phyloP scores from a whole-genome alignment of 441 rosid species.

The Gossypium trilobum region DNA sequence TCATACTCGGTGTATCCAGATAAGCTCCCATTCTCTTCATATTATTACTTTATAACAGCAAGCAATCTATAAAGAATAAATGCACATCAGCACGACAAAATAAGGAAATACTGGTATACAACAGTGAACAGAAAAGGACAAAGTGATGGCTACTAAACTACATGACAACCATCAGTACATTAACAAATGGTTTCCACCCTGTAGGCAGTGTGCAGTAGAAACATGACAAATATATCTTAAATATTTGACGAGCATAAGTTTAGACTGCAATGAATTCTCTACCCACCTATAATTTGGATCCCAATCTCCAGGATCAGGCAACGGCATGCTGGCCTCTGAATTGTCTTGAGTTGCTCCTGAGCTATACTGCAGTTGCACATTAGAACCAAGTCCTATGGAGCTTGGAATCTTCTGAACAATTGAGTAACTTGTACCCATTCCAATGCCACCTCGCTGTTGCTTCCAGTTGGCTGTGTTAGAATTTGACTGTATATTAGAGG shows the following conservation, averaged over 20 bases:
- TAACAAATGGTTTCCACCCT: neutral
- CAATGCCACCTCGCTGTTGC: constrained; percentile 52
- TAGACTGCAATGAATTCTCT: constrained; percentile 6
- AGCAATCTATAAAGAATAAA: neutral
- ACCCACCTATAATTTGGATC: constrained; percentile 96
- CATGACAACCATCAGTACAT: neutral
- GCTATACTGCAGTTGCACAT: constrained; percentile 34
- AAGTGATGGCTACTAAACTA: neutral
- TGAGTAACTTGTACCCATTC: constrained; percentile 38
- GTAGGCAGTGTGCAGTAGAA: neutral
- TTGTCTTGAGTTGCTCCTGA: constrained; percentile 45
- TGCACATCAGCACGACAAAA: neutral
- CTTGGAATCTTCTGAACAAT: constrained; percentile 38
- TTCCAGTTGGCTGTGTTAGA: constrained; percentile 41
- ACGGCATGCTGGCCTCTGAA: constrained; percentile 39
- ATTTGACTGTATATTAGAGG: constrained; percentile 46
- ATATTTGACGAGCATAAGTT: neutral
- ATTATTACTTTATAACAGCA: neutral
- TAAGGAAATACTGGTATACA: neutral
- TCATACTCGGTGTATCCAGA: neutral
- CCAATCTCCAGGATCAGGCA: constrained; percentile 98
- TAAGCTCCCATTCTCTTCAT: neutral
- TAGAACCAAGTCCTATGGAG: constrained; percentile 35
- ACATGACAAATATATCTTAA: neutral
- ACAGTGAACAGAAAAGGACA: neutral